Base-by-base conservation (phyloP, 805 yeast species). In the Yarrowia alimentaria region DNA sequence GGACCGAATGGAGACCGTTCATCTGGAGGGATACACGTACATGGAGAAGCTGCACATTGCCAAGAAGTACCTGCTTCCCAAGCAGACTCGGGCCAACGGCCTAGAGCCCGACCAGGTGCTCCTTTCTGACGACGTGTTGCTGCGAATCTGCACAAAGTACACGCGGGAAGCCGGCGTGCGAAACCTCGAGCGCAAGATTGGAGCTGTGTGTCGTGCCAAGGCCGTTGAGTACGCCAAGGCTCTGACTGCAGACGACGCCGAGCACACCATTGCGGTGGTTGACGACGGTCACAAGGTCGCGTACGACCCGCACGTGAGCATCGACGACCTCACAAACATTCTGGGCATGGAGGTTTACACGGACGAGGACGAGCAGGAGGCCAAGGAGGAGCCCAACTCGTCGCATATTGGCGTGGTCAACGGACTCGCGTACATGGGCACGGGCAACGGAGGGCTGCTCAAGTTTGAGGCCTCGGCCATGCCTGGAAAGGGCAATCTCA, bases 121-220 rank as follows among this genome's bases (percentile, higher is more conserved):
- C 5, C 64, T 87, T 5, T 69, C 69, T 13, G 75, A 76, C 17
- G 72, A 72, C 0, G 81, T 83, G 1, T 72, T 88, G 71, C 67
- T 76, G 58, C 74, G 75, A 42, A 68, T 88, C 40, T 83, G 87
- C 19, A 69, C 79, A 3, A 77, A 75, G 55, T 88, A 87, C 62
- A 84, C 95, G 0, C 71, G 90, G 50, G 96, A 88, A 64, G 79
- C 95, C 0, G 96, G 96, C 3, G 94, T 88, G 14, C 75, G 96
- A 58, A 80, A 77, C 54, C 71, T 89, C 54, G 95, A 88, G 60
- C 73, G 95, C 34, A 73, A 75, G 52, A 70, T 89, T 49, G 89
- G 89, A 0, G 73, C 86, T 0, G 72, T 89, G 21, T 88, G 95
- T 60, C 75, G 97, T 48, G 81, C 78, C 54, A 85, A 85, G 60